Conservation (phyloP, 352 stramenopile species). For the Phytophthora vignae region DNA sequence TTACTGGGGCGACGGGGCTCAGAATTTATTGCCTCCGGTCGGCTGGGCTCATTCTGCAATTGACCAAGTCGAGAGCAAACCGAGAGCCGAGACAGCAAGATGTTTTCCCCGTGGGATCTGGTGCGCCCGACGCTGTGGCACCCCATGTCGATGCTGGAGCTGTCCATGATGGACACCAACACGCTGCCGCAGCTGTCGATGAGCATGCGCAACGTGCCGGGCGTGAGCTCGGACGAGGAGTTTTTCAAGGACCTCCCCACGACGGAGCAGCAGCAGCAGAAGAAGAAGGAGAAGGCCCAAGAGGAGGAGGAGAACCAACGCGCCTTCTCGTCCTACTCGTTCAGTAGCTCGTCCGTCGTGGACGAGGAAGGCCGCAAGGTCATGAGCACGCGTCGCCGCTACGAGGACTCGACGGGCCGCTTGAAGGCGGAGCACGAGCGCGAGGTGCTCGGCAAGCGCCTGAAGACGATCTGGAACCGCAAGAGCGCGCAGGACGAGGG, state of each 20-base stretch:
- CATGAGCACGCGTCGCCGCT: slow-evolving; percentile 78
- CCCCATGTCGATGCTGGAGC: slow-evolving; percentile 80
- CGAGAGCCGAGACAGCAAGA: slow-evolving; percentile 12
- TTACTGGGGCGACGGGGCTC: slow-evolving; percentile 9
- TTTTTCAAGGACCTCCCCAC: slow-evolving; percentile 84
- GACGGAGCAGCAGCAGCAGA: slow-evolving; percentile 34
- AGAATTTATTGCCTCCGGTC: no score
- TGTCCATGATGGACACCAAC: slow-evolving; percentile 84
- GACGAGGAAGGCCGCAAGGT: slow-evolving; percentile 74
- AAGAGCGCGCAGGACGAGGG: slow-evolving; percentile 69
- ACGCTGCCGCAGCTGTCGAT: slow-evolving; percentile 55
- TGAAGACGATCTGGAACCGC: slow-evolving; percentile 85
- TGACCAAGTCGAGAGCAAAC: slow-evolving; percentile 30
- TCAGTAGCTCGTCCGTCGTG: slow-evolving; percentile 73
- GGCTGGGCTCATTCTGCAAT: slow-evolving; percentile 31
- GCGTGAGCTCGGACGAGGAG: slow-evolving; percentile 64
- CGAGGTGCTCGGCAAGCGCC: slow-evolving; percentile 60
- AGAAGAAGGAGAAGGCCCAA: slow-evolving; percentile 30
- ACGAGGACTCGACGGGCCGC: slow-evolving; percentile 82
- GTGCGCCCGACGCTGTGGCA: slow-evolving; percentile 83
- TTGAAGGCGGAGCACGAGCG: slow-evolving; percentile 88
- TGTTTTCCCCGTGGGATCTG: slow-evolving; percentile 83
- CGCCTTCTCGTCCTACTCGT: slow-evolving; percentile 83
- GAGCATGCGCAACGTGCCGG: slow-evolving; percentile 45
- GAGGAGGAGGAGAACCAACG: slow-evolving; percentile 38